Percentiles rank a stretch among this genome's conserved stretches.
Evolutionary conservation across 2,329 filamentous ascomycete genomes (phyloP).

Genomic region (Curvularia sp.): DNA sequence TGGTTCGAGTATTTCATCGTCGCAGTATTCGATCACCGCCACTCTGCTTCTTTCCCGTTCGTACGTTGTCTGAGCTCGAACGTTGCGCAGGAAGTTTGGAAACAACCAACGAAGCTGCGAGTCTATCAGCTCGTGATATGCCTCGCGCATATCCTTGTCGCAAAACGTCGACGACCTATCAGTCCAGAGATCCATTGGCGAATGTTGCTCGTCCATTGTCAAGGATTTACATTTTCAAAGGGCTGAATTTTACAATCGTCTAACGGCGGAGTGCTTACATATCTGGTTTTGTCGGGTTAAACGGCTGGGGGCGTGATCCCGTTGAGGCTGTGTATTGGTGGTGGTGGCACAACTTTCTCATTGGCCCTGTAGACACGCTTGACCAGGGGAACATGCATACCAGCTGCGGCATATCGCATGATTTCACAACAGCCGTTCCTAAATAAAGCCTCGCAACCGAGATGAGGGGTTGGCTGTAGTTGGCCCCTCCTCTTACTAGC

Average conservation of each 20-base stretch:
- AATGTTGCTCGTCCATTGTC: background rate
- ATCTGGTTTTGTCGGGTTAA: background rate
- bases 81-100: slow-evolving; percentile 8
- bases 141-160: slow-evolving; percentile 8
- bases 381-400: background rate
- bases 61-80: slow-evolving; percentile 1
- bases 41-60: slow-evolving; percentile 10
- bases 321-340: background rate
- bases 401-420: background rate
- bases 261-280: background rate
- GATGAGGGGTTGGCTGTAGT: background rate
- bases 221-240: background rate
- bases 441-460: background rate
- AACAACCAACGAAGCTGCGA: slow-evolving; percentile 3
- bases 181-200: background rate
- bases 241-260: background rate
- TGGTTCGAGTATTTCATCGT: background rate
- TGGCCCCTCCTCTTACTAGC: slow-evolving; percentile 53
- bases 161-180: slow-evolving; percentile 9
- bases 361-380: background rate
- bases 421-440: background rate
- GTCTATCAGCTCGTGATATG: slow-evolving; percentile 6
- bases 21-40: slow-evolving; percentile 7
- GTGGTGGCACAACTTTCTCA: background rate
- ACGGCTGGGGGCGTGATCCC: background rate